Percentiles rank a stretch among this genome's conserved stretches.
phyloP scores from a whole-genome alignment of 2,329 filamentous ascomycete genomes.

The Hymenoscyphus fraxineus region DNA sequence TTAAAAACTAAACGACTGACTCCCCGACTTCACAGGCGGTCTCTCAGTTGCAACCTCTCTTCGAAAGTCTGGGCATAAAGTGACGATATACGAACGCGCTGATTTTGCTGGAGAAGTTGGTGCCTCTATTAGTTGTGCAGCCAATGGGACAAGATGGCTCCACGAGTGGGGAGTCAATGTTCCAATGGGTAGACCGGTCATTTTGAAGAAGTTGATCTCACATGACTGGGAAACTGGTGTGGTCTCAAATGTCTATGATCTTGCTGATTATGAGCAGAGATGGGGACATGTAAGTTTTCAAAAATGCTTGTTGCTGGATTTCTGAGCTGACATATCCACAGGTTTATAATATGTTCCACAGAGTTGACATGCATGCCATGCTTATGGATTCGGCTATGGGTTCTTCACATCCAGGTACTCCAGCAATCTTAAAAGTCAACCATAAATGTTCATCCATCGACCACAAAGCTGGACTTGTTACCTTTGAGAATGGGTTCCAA shows the following conservation, averaged over 20 bases:
- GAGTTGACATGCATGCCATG: slow-evolving; percentile 66
- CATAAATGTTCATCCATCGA: slow-evolving; percentile 48
- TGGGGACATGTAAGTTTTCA: slow-evolving; percentile 51
- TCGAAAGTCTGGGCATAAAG: slow-evolving; percentile 49
- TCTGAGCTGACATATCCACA: slow-evolving; percentile 27
- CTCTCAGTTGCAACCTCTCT: slow-evolving; percentile 49
- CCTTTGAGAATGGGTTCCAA: slow-evolving; percentile 34
- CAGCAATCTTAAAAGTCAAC: slow-evolving; percentile 48
- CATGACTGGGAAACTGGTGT: slow-evolving; percentile 68
- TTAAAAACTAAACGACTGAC: not conserved
- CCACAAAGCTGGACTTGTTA: slow-evolving; percentile 44
- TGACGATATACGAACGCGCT: slow-evolving; percentile 62
- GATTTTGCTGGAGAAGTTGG: slow-evolving; percentile 67
- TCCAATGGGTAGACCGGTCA: slow-evolving; percentile 59
- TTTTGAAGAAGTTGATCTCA: slow-evolving; percentile 64
- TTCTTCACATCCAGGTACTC: slow-evolving; percentile 51
- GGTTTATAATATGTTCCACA: slow-evolving; percentile 65
- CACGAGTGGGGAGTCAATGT: slow-evolving; percentile 66
- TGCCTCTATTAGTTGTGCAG: slow-evolving; percentile 63
- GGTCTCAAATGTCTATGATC: slow-evolving; percentile 58
- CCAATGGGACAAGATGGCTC: slow-evolving; percentile 67
- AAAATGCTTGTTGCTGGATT: not conserved
- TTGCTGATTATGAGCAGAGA: slow-evolving; percentile 60
- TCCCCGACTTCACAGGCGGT: slow-evolving; percentile 56
- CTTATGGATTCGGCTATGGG: slow-evolving; percentile 56